Conservation (phyloP, 1,284 basidiomycete species). For the Pascua sp. region DNA sequence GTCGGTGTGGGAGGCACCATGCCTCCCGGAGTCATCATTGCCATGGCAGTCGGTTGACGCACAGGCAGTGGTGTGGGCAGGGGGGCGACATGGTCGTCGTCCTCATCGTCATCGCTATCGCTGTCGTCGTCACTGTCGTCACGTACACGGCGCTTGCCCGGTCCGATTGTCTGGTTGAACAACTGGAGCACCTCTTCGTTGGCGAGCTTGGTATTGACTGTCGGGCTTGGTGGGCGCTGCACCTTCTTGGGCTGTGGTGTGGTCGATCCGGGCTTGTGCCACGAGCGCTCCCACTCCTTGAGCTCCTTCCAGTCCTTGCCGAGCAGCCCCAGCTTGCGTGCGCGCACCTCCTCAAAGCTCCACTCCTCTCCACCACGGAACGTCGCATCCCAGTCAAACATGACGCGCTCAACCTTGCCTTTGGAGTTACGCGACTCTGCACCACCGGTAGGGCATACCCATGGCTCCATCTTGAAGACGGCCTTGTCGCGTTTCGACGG, state of each 20-base stretch:
- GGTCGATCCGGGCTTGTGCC: conserved; percentile 45
- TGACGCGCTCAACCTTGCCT: conserved; percentile 45
- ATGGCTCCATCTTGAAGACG: conserved; percentile 24
- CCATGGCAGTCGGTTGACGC: conserved; percentile 13
- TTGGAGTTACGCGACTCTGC: conserved; percentile 33
- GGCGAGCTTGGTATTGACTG: conserved; percentile 83
- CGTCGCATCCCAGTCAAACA: conserved; percentile 49
- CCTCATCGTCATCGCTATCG: conserved; percentile 48
- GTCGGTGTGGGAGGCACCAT: conserved; percentile 50
- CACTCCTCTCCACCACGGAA: conserved; percentile 48
- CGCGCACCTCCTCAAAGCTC: conserved; percentile 50
- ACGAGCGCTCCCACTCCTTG: conserved; percentile 42
- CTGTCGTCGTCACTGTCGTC: conserved; percentile 42
- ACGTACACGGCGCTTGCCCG: conserved; percentile 47
- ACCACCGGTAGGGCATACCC: conserved; percentile 45
- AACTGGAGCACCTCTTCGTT: conserved; percentile 88
- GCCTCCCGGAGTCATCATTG: conserved; percentile 38
- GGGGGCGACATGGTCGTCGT: conserved; percentile 28
- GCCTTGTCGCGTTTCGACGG: conserved; percentile 7
- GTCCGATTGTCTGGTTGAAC: conserved; percentile 72
- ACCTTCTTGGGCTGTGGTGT: conserved; percentile 33
- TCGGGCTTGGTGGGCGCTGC: conserved; percentile 59
- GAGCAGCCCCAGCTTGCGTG: conserved; percentile 42
- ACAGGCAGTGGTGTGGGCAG: conserved; percentile 42
- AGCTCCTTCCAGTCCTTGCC: conserved; percentile 44